Conservation (phyloP, 2,329 filamentous ascomycete genomes). For the Arthrobotrys conoides region DNA sequence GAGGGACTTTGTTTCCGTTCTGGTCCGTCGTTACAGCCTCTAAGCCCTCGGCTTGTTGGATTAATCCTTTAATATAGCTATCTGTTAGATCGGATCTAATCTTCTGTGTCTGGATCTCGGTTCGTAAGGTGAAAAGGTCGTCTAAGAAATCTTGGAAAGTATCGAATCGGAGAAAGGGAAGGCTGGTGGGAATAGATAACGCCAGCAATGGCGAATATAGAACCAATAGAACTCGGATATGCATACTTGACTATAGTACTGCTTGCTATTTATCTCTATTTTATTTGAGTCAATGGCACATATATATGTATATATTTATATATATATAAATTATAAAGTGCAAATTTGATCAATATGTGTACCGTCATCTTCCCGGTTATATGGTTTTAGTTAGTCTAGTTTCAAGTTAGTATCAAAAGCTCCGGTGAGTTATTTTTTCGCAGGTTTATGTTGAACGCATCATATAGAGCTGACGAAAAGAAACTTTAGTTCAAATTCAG, state of each 20-base stretch:
- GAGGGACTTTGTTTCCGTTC: neutral
- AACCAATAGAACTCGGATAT: neutral
- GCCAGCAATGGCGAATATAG: neutral
- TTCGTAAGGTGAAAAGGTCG: conserved; percentile 23
- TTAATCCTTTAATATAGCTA: conserved; percentile 8
- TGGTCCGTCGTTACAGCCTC: neutral
- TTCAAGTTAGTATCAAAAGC: too few species aligned
- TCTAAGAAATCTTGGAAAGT: conserved; percentile 19
- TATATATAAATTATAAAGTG: too few species aligned
- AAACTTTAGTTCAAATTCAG: too few species aligned
- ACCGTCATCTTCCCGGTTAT: too few species aligned
- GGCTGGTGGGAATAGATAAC: neutral
- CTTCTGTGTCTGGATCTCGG: conserved; percentile 14
- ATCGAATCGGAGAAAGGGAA: conserved; percentile 6
- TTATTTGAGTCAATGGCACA: too few species aligned
- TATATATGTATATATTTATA: too few species aligned
- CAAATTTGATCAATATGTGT: too few species aligned
- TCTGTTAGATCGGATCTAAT: conserved; percentile 20
- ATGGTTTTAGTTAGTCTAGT: too few species aligned
- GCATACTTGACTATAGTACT: neutral
- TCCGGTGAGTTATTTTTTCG: too few species aligned
- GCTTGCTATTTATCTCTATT: too few species aligned
- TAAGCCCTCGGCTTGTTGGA: neutral
- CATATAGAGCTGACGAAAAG: too few species aligned
- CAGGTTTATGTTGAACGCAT: too few species aligned